A percentile compares a stretch with the other conserved stretches of the same genome.
These are phyloP conservation scores for Podospora pseudopauciseta DNA, from an alignment of 495 filamentous ascomycete genomes.

Conservation along the genomic window DNA sequence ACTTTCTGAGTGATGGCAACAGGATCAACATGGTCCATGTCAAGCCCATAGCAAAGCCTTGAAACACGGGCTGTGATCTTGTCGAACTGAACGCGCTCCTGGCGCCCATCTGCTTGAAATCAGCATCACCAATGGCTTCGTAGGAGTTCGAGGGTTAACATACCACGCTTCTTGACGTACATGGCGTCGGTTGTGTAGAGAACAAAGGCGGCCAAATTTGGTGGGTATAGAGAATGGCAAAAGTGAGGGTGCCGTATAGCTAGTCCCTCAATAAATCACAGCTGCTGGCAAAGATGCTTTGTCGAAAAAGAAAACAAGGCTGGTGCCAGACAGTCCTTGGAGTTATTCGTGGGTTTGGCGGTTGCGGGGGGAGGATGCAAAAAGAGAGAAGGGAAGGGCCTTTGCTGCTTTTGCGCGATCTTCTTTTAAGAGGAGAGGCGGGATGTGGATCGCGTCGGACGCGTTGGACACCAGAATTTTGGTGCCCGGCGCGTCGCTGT, in stretches of 20 bases:
- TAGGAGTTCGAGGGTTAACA: constrained; percentile 22
- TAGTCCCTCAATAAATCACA: not conserved
- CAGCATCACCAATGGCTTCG: constrained; percentile 21
- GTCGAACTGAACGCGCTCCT: constrained; percentile 99
- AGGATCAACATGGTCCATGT: constrained; percentile 93
- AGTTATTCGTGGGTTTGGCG: not conserved
- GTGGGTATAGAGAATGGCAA: not conserved
- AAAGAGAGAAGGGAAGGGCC: constrained; percentile 12
- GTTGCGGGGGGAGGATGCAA: constrained; percentile 18
- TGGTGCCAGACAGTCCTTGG: constrained; percentile 4
- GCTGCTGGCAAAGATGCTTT: not conserved
- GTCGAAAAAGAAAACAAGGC: not conserved
- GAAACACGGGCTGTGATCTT: constrained; percentile 99
- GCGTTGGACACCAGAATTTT: constrained; percentile 17
- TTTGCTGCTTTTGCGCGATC: constrained; percentile 1
- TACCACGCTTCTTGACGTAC: constrained; percentile 60
- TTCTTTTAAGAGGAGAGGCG: constrained; percentile 18
- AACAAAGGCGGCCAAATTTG: not conserved
- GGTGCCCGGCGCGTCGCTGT: constrained; percentile 14
- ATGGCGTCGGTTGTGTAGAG: constrained; percentile 36
- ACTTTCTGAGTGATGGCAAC: constrained; percentile 98
- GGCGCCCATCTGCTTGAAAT: constrained; percentile 75
- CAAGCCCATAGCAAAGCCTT: constrained; percentile 92
- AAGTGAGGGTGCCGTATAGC: not conserved
- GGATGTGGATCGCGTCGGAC: constrained; percentile 22